Evolutionary conservation across 768 basidiomycete species (phyloP).

Genomic region (Gloeostereum incarnatum): DNA sequence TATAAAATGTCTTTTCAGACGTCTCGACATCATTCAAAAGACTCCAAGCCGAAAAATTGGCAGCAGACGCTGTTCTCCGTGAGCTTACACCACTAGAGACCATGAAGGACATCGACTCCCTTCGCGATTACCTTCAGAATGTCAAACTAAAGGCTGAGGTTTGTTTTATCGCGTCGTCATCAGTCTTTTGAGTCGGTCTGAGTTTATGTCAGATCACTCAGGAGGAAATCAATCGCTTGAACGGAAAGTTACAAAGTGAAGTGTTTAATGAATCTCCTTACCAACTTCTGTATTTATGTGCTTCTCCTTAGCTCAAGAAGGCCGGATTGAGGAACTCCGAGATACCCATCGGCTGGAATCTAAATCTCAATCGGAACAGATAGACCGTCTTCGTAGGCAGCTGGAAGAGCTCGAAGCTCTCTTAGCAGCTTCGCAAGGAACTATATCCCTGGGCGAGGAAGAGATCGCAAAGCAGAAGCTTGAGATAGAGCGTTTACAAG

Average conservation of each 20-base stretch:
- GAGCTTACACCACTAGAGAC: slow-evolving; percentile 67
- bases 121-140: slow-evolving; percentile 68
- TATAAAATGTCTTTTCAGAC: slow-evolving; percentile 31
- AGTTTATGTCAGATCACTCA: slow-evolving; percentile 43
- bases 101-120: slow-evolving; percentile 50
- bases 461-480: slow-evolving; percentile 37
- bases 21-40: slow-evolving; percentile 71
- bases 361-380: slow-evolving; percentile 66
- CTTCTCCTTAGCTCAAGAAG: slow-evolving; percentile 75
- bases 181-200: background rate
- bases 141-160: slow-evolving; percentile 66
- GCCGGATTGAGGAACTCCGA: slow-evolving; percentile 73
- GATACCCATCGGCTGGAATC: slow-evolving; percentile 79
- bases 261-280: slow-evolving; percentile 1
- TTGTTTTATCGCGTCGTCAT: slow-evolving; percentile 14
- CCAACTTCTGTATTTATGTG: slow-evolving; percentile 4
- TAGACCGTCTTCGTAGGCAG: slow-evolving; percentile 62
- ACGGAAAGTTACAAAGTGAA: slow-evolving; percentile 65
- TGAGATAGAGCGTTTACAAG: slow-evolving; percentile 49
- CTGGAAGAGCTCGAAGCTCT: slow-evolving; percentile 63
- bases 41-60: slow-evolving; percentile 62
- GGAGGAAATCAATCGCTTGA: slow-evolving; percentile 73
- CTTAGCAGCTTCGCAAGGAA: slow-evolving; percentile 45
- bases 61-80: slow-evolving; percentile 57
- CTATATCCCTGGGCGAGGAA: slow-evolving; percentile 38